Evolutionary conservation across 148 eudicot genomes (phyloP), one percentile per base, ranked within the genome.

Genomic region (Fallopia convolvulus): DNA sequence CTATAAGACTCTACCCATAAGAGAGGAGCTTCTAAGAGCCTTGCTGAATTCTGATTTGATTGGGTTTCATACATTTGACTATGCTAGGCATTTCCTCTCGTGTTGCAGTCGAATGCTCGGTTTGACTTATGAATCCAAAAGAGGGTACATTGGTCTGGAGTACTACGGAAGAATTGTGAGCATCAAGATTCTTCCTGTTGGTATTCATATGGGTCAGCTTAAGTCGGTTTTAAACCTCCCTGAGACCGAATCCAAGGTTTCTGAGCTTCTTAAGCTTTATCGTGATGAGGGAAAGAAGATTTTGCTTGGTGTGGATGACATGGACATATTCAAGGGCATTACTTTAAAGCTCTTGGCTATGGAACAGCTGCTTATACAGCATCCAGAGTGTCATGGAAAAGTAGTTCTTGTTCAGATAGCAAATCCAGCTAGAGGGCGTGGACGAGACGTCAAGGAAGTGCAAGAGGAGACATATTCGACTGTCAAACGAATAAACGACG

Each of bases 301-400:
- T 80, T 71, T 87, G 75, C 83, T 87, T 14, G 89, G 89, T 74
- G 87, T 87, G 2, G 89, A 87, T 79, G 89, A 87, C 76, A 79
- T 87, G 84, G 89, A 87, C 77, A 87, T 87, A 46, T 87, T 87
- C 80, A 87, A 87, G 77, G 89, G 89, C 33, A 84, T 87, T 23
- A 83, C 85, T 44, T 66, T 87, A 74, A 87, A 87, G 74, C 77
- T 87, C 39, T 74, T 84, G 80, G 89, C 89, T 6, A 77, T 87
- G 84, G 89, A 87, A 39, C 87, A 83, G 47, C 79, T 87, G 36
- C 79, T 87, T 13, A 70, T 58, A 3, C 89, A 84, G 74, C 87
- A 87, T 72, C 86, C 89, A 10, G 82, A 84, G 75, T 84, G 82
- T 78, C 80, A 80, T 46, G 89, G 87, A 36, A 87, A 85, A 72